Evolutionary conservation across 805 yeast species (phyloP).

Genomic region (Saccharomycopsis fibuligera): DNA sequence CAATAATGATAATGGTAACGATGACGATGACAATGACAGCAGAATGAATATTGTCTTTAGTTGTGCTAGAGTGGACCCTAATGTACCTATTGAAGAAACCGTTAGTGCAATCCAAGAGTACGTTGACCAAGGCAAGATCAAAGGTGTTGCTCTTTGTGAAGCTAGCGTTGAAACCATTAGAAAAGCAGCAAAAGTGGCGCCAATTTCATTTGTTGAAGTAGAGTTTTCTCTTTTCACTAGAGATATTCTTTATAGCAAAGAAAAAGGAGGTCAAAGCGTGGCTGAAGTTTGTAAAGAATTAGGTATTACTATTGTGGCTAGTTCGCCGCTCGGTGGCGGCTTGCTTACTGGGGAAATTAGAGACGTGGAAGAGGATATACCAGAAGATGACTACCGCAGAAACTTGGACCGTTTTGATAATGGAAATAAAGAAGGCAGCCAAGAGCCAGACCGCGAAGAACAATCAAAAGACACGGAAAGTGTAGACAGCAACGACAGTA

Average conservation of each 20-base stretch:
- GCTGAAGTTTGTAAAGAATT: conserved; percentile 51
- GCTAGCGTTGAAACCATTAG: conserved; percentile 54
- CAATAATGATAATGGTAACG: conserved; percentile 41
- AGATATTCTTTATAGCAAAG: conserved; percentile 50
- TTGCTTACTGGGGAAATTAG: conserved; percentile 59
- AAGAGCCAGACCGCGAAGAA: too few species aligned
- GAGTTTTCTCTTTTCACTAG: conserved; percentile 71
- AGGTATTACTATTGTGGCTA: conserved; percentile 64
- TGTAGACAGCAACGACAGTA: too few species aligned
- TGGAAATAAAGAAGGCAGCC: too few species aligned
- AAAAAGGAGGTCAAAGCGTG: too few species aligned
- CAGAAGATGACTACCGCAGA: conserved; percentile 49
- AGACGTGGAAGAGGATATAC: conserved; percentile 37
- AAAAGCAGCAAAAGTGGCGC: conserved; percentile 50
- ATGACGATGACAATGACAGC: conserved; percentile 32
- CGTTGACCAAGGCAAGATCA: conserved; percentile 58
- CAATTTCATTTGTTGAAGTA: conserved; percentile 65
- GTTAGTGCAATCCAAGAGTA: conserved; percentile 49
- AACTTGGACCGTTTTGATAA: conserved; percentile 50
- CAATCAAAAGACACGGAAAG: too few species aligned
- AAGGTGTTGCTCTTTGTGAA: conserved; percentile 72
- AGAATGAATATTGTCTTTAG: conserved; percentile 57
- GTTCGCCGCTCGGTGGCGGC: conserved; percentile 82
- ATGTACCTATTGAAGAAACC: conserved; percentile 53
- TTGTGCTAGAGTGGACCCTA: conserved; percentile 62